Conservation (phyloP, 371 early-diverging fungal species). For the Choanephora cucurbitarum region DNA sequence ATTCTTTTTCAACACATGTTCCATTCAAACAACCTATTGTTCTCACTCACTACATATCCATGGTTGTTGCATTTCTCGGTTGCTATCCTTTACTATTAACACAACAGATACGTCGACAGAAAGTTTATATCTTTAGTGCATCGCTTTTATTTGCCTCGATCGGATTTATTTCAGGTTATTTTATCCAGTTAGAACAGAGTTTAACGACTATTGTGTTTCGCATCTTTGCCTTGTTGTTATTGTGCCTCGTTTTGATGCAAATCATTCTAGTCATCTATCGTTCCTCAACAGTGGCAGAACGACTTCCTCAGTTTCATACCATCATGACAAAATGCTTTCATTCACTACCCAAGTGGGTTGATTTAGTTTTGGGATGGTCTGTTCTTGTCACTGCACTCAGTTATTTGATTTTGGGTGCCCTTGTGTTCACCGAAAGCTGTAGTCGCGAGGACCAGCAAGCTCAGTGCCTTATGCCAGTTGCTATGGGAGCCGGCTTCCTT, state of each 20-base stretch:
- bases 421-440: conserved; percentile 36
- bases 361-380: conserved; percentile 37
- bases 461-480: conserved; percentile 36
- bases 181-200: conserved; percentile 18
- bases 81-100: conserved; percentile 43
- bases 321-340: conserved; percentile 1
- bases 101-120: conserved; percentile 36
- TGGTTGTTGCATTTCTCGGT: conserved; percentile 42
- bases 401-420: conserved; percentile 29
- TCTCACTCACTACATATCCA: conserved; percentile 39
- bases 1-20: conserved; percentile 42
- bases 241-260: conserved; percentile 17
- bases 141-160: conserved; percentile 29
- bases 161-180: conserved; percentile 35
- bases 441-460: conserved; percentile 3
- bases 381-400: conserved; percentile 24
- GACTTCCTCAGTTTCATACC: conserved; percentile 5
- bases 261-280: conserved; percentile 8
- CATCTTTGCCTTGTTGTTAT: conserved; percentile 7
- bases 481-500: conserved; percentile 47
- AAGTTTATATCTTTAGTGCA: conserved; percentile 23
- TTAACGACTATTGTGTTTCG: conserved; percentile 13
- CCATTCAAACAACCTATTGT: conserved; percentile 45
- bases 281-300: background rate
- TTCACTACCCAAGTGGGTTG: conserved; percentile 24